Evolutionary conservation across 2,329 filamentous ascomycete genomes (phyloP), one percentile per base, ranked within the genome.

Genomic region (Ophiostoma piceae): DNA sequence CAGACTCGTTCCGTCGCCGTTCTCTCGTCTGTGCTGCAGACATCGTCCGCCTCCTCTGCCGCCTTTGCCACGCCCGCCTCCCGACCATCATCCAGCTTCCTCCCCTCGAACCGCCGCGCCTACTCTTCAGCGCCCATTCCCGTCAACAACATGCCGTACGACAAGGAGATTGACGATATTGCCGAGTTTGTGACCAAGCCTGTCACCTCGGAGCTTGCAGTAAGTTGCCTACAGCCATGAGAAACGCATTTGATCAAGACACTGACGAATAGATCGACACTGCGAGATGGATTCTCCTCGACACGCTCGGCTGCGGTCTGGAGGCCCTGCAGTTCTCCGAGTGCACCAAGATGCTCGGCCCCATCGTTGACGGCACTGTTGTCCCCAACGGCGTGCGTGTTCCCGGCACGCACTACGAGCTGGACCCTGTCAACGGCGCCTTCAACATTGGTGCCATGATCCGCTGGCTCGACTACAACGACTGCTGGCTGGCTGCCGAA

Each of bases 381-480:
- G 94, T 98, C 69, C 94, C 95, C 78, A 94, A 97, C 78, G 95
- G 95, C 74, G 90, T 92, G 76, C 92, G 89, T 78, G 92, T 99
- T 64, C 92, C 92, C 57, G 95, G 95, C 74, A 98, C 95, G 41
- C 88, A 91, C 75, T 98, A 94, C 83, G 90, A 96, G 82, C 89
- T 99, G 75, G 95, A 98, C 79, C 95, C 95, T 54, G 89, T 98
- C 79, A 94, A 94, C 77, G 95, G 90, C 73, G 95, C 95, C 74
- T 98, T 99, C 88, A 98, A 98, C 86, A 98, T 99, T 76, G 95
- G 95, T 76, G 91, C 95, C 77, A 96, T 97, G 90, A 97, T 99
- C 83, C 88, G 95, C 78, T 99, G 95, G 95, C 88, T 99, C 77
- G 95, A 99, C 84, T 99, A 98, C 87, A 99, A 99, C 81, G 95